phyloP scores from a whole-genome alignment of 176 grass and related monocot species.

The Stipa capillata region DNA sequence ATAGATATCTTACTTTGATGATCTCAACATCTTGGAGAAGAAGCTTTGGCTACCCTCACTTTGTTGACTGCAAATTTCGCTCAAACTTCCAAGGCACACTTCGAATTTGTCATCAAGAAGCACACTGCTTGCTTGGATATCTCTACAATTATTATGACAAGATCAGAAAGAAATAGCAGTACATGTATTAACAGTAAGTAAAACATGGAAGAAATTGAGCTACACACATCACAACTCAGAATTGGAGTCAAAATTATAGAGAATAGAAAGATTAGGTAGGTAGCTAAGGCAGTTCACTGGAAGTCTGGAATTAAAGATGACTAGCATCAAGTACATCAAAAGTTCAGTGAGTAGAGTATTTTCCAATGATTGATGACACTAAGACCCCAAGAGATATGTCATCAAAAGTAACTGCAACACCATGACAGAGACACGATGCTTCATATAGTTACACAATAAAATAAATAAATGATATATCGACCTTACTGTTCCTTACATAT shows the following conservation, averaged over 20 bases:
- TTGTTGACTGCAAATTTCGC: slow-evolving; percentile 66
- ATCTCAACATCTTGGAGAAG: slow-evolving; percentile 72
- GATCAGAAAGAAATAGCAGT: background rate
- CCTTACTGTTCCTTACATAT: background rate
- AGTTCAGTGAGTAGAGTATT: background rate
- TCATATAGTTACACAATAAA: background rate
- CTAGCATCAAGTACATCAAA: background rate
- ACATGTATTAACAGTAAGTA: background rate
- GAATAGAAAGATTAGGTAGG: background rate
- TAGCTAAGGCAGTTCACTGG: background rate
- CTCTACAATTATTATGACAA: slow-evolving; percentile 47
- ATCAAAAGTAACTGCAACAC: background rate
- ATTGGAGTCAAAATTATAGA: background rate
- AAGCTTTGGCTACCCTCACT: slow-evolving; percentile 56
- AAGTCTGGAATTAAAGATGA: background rate
- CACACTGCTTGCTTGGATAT: slow-evolving; percentile 93
- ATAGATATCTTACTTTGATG: slow-evolving; percentile 71
- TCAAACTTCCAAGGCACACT: slow-evolving; percentile 85
- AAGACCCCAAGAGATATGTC: background rate
- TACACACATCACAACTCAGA: slow-evolving; percentile 5
- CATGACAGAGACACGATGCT: background rate
- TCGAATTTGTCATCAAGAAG: slow-evolving; percentile 95
- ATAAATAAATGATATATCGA: background rate
- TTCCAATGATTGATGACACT: background rate
- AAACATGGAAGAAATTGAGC: slow-evolving; percentile 7